Base-by-base conservation (phyloP, 805 yeast genomes). In the Candida ponderosae region DNA sequence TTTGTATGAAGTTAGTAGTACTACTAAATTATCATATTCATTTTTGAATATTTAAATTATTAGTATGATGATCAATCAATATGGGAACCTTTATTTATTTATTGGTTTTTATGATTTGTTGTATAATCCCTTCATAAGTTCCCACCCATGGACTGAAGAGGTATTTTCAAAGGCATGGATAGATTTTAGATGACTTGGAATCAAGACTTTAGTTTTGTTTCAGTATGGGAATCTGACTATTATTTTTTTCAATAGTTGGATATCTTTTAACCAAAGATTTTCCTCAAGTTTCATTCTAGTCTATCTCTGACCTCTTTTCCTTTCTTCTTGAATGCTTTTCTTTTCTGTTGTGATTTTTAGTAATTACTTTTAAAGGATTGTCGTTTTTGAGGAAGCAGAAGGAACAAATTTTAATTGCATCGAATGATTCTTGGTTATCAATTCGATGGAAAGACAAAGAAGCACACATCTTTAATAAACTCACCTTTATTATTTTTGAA, bases 351-450 rank as follows among this genome's bases (percentile, higher is more conserved):
- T 24, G 11, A 6, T 24, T 24, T 24, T 21, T 24, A 2, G 6
- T 13, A n/a, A 24, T 13, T 13, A 5, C 2, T 8, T 3, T 24
- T 24, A n/a, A 24, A 24, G 10, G 10, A 21, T 21, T 21, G 7
- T 21, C 24, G 10, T 21, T n/a, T n/a, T n/a, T n/a, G n/a, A n/a
- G n/a, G n/a, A n/a, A n/a, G n/a, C n/a, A n/a, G n/a, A n/a, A 6
- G 16, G 18, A 14, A 32, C 5, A 6, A 18, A 24, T 8, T 21
- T 15, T 20, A 24, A 15, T 31, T 29, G 26, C 46, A 41, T 52
- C 51, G 56, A 52, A 52, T 52, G 56, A 45, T 47, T 51, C n/a
- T 24, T n/a, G 24, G 56, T 55, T 50, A 43, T 44, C 58, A 53
- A 45, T 51, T 53, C 58, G 54, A 48, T 52, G 54, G 28, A 24